Evolutionary conservation across 108 stramenopile genomes (phyloP).

Genomic region (Nannochloropsis oceanica): DNA sequence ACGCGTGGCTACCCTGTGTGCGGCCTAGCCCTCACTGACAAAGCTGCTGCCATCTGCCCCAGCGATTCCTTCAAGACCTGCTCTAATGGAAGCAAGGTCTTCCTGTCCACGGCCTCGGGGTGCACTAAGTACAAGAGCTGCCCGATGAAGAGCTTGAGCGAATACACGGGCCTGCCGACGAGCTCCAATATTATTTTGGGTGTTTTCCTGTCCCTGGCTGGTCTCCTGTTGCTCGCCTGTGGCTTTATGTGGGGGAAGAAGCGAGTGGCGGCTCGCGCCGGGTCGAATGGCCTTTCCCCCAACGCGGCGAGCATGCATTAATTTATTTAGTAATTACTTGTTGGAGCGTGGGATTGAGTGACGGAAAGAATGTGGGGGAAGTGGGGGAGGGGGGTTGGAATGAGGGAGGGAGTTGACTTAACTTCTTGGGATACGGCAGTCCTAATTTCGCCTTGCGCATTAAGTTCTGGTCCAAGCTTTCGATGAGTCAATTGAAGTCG

Average conservation of each 20-base stretch:
- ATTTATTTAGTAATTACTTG: too few relatives aligned
- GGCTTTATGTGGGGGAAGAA: not conserved
- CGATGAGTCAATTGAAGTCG: too few relatives aligned
- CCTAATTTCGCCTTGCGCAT: too few relatives aligned
- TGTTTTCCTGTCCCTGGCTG: not conserved
- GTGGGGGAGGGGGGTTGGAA: too few relatives aligned
- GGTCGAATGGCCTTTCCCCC: too few relatives aligned
- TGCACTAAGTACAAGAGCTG: not conserved
- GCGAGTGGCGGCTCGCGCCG: not conserved
- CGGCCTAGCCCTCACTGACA: not conserved
- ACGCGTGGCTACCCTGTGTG: not conserved
- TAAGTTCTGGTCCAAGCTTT: too few relatives aligned
- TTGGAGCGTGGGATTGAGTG: too few relatives aligned
- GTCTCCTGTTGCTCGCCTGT: not conserved
- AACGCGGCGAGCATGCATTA: too few relatives aligned
- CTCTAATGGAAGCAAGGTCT: not conserved
- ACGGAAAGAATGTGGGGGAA: too few relatives aligned
- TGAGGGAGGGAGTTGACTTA: too few relatives aligned
- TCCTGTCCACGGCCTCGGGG: not conserved
- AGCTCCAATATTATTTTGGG: not conserved
- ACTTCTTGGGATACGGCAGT: too few relatives aligned
- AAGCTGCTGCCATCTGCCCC: not conserved
- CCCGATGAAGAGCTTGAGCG: not conserved
- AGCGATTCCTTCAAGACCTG: not conserved
- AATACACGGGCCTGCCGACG: not conserved